A percentile compares a stretch with the other conserved stretches of the same genome.
phyloP scores from a whole-genome alignment of 73 alveolate genomes.

The Paraurostyla sp. region DNA sequence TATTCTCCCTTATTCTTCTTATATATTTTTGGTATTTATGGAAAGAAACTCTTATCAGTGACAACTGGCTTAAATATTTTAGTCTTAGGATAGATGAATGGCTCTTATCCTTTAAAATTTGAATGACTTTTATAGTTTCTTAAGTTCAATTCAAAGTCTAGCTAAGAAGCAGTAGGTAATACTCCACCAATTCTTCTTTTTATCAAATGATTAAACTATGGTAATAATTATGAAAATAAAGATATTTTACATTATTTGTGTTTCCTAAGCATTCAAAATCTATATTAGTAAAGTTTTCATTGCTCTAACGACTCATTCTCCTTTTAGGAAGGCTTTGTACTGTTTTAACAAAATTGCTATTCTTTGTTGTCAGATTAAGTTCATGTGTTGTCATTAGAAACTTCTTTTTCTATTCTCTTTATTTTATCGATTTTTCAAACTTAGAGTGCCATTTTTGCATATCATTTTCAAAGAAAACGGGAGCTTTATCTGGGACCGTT shows the following conservation, averaged over 20 bases:
- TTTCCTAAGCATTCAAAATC: constrained; percentile 39
- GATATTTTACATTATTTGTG: not conserved
- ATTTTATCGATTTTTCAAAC: constrained; percentile 29
- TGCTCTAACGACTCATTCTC: not conserved
- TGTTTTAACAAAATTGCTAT: not conserved
- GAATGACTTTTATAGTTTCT: constrained; percentile 8
- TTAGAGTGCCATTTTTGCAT: constrained; percentile 2
- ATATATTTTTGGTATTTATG: not conserved
- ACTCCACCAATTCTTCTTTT: constrained; percentile 12
- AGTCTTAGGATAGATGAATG: constrained; percentile 24
- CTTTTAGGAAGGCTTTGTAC: constrained; percentile 25
- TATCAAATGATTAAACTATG: constrained; percentile 13
- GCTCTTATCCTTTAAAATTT: constrained; percentile 26
- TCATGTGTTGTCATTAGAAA: not conserved
- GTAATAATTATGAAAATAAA: not conserved
- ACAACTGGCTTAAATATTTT: constrained; percentile 34
- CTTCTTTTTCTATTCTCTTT: constrained; percentile 10
- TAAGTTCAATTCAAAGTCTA: constrained; percentile 26
- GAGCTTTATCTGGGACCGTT: constrained; percentile 38
- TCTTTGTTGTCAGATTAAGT: constrained; percentile 13
- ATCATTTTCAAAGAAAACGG: constrained; percentile 42
- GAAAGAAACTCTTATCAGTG: constrained; percentile 40
- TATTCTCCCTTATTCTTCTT: not conserved
- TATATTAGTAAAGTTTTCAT: not conserved
- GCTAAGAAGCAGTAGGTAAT: not conserved